Conservation (phyloP, 1,284 basidiomycete species). For the Heterobasidion annosum region DNA sequence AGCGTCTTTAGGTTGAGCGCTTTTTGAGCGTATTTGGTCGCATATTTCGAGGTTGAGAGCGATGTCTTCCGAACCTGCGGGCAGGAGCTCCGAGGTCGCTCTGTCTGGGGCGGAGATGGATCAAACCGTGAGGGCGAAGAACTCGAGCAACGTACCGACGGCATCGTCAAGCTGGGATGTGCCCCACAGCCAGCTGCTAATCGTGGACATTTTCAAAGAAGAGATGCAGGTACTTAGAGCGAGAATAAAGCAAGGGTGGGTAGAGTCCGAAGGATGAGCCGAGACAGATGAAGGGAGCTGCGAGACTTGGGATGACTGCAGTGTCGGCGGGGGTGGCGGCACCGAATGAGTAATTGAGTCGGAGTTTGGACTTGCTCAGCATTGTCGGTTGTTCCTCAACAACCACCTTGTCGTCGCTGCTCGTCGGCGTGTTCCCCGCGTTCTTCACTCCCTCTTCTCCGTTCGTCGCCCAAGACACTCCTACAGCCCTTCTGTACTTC, state of each 20-base stretch:
- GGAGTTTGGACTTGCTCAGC: constrained; percentile 22
- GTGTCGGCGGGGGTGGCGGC: neutral
- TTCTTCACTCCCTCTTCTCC: constrained; percentile 1
- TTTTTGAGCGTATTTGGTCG: constrained; percentile 92
- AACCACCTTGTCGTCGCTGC: constrained; percentile 21
- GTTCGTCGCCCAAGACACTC: constrained; percentile 3
- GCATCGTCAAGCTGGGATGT: constrained; percentile 70
- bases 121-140: neutral
- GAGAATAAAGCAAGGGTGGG: constrained; percentile 6
- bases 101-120: constrained; percentile 48
- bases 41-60: constrained; percentile 93
- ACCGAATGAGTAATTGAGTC: constrained; percentile 16
- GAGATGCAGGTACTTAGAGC: neutral
- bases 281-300: neutral
- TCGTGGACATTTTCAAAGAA: constrained; percentile 28
- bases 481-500: too few relatives aligned
- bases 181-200: constrained; percentile 65
- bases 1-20: constrained; percentile 78
- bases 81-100: constrained; percentile 84
- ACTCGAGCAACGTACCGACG: constrained; percentile 41
- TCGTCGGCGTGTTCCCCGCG: constrained; percentile 3
- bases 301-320: neutral
- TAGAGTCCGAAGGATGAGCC: neutral
- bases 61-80: constrained; percentile 81
- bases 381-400: constrained; percentile 27